Evolutionary conservation across 257 asterid species (phyloP), one percentile per base, ranked within the genome.

Genomic region (Gynochthodes officinalis): DNA sequence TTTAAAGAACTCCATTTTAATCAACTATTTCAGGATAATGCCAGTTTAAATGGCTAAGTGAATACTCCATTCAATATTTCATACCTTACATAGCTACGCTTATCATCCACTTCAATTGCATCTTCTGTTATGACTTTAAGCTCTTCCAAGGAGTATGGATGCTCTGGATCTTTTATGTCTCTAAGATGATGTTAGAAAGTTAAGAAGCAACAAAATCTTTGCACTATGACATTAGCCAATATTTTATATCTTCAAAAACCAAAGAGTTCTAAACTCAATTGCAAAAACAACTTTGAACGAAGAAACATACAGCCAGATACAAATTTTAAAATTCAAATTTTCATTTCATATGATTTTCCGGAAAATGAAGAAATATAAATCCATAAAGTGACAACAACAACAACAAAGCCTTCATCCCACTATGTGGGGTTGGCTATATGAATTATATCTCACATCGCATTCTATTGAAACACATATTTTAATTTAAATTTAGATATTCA

Each of bases 151-250:
- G 98, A 89, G 78, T 91, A 89, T 64, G 96, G 96, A 78, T 94
- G 96, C 78, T 94, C 97, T 53, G 98, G 98, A 80, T 94, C 98
- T 86, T 94, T 94, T 78, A 94, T 88, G 79, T 91, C 98, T 91
- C 98, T 89, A 69, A 94, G 87, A 85, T 89, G 92, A 77, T 94
- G 96, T 94, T 77, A 52, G 80, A 75, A 61, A 71, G 80, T 91
- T 86, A 94, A 94, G 96, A 80, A 84, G 68, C 77, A 37, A 79
- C 84, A 81, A 75, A 33, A 4, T 35, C 46, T 40, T 49, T 58
- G 71, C 73, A 63, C 35, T 49, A 39, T 42, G 39, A 46, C 23
- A 62, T 71, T 42, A 67, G 4, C 30, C 37, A 43, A 44, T 43
- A 46, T 44, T 52, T 57, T 55, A 59, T 52, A 59, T 39, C 69